Base-by-base conservation (phyloP, 345 rosid species). In the Gossypioides kirkii region DNA sequence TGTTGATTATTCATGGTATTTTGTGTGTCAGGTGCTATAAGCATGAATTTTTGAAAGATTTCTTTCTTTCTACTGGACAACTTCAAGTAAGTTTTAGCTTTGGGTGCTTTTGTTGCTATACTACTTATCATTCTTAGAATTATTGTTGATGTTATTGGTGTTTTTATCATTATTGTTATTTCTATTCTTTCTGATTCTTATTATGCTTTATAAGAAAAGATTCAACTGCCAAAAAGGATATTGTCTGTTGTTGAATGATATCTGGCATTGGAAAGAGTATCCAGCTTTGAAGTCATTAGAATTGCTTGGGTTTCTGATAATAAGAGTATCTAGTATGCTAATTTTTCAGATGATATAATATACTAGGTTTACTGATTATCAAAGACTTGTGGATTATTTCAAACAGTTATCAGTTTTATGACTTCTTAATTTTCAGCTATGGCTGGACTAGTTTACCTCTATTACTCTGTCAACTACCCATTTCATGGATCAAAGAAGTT, bases 21-120 rank as follows among this genome's bases (percentile, higher is more conserved):
- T 79, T 77, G n/a, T 75, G 59, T 50, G 79, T 63, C 90, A 95
- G 99, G 84, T 89, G 91, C 77, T 79, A 87, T 70, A 86, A 88
- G 76, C 97, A 85, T 81, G 99, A 95, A 70, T 89, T 92, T 81
- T 78, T 95, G 85, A 92, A 88, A 86, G 96, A 95, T 82, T 95
- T 92, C 89, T 95, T 90, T 81, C 87, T 92, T 69, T 87, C 96
- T 50, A 86, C 90, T 10, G 99, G 99, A 71, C 96, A 95, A 80
- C 89, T 92, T 80, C 92, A 91, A 70, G 99, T 94, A 83, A 54
- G 90, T 87, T 72, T 78, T 23, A 56, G 52, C 66, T 74, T n/a
- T 78, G 58, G 25, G 50, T 47, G 47, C 71, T 47, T 17, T 62
- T 76, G 67, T 32, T 65, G 52, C 22, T 47, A 25, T 43, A 69